phyloP scores from a whole-genome alignment of 192 early-diverging fungal genomes.

The Backusella sp. region DNA sequence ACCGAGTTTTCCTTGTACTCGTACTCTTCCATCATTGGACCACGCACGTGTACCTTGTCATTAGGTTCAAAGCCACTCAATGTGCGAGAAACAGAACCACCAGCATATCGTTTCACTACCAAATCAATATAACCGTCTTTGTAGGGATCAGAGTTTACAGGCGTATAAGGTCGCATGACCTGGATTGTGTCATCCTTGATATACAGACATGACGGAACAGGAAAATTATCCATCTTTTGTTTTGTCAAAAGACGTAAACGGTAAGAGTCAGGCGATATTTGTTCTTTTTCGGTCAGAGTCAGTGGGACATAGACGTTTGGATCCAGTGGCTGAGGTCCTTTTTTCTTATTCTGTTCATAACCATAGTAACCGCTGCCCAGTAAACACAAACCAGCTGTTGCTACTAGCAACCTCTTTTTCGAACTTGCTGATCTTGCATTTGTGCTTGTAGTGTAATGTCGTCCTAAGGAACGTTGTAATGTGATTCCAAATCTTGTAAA shows the following conservation, averaged over 20 bases:
- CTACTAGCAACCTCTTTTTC: background rate
- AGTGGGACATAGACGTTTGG: conserved; percentile 52
- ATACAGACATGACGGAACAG: conserved; percentile 58
- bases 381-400: background rate
- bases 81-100: conserved; percentile 65
- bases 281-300: conserved; percentile 42
- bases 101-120: conserved; percentile 62
- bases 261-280: conserved; percentile 53
- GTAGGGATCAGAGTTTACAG: conserved; percentile 48
- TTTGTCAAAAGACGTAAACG: conserved; percentile 53
- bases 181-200: conserved; percentile 72
- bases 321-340: conserved; percentile 20
- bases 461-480: background rate
- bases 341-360: background rate
- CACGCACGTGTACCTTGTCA: conserved; percentile 63
- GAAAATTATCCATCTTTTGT: conserved; percentile 22
- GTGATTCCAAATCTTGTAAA: background rate
- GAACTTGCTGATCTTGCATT: background rate
- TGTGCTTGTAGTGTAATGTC: background rate
- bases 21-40: conserved; percentile 58
- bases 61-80: conserved; percentile 51
- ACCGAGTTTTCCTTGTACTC: conserved; percentile 39
- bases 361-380: background rate
- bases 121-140: conserved; percentile 57
- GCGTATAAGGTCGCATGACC: conserved; percentile 69